Base-by-base conservation (phyloP, 768 basidiomycete species). In the Mycena maculata region DNA sequence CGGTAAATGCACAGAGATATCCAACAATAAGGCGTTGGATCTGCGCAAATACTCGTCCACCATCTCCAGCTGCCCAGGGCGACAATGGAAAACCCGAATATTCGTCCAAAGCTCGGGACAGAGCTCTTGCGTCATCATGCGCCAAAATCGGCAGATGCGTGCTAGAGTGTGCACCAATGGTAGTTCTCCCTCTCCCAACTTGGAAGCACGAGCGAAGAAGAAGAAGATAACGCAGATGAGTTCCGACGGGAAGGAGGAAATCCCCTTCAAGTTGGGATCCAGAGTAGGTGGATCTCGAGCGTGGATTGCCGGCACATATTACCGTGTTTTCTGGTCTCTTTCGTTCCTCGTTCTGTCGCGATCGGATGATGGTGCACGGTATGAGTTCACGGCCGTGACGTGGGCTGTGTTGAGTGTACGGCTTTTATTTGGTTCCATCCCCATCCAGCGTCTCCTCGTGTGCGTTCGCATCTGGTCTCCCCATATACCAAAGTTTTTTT, bases 111-210 rank as follows among this genome's bases (percentile, higher is more conserved):
- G 50, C 12, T 59, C 57, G 2, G 58, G 44, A 36, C 33, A 36
- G 25, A 60, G 50, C 7, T 12, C 38, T 1, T 60, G 65, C 7
- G 65, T 7, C 41, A 66, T 7, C 23, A 30, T 33, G 58, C 65
- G 65, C 65, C 65, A 66, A 12, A 66, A 15, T 20, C 52, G 27
- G 25, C 58, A 66, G 33, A 66, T 38, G 25, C 33, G 52, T 8
- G 27, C 15, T 13, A 66, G 36, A n/a, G 42, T 60, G 47, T 60
- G 58, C n/a, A 59, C 65, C 4, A 52, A 30, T 7, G 49, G 1
- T 1, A 2, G 48, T 22, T 44, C 39, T 25, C 49, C 31, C 22
- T 45, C 27, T 31, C 12, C 1, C 38, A 47, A 42, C n/a, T n/a
- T n/a, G 11, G 47, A 28, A 15, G 31, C 38, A 33, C 15, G 25